Evolutionary conservation across 2,329 filamentous ascomycete genomes (phyloP).

Genomic region (Fusarium neocosmosporiellum): DNA sequence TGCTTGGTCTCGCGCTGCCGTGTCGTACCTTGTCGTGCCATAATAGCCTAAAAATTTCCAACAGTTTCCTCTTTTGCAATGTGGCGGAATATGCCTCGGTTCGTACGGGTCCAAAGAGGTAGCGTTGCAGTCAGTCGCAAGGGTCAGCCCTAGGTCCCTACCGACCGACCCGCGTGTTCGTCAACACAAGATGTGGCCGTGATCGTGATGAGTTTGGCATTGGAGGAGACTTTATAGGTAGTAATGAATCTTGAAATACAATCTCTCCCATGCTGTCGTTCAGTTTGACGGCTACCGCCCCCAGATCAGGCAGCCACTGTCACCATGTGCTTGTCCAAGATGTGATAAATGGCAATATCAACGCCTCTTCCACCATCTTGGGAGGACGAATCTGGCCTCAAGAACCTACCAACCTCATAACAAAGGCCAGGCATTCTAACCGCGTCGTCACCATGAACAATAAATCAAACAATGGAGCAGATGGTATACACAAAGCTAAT

Average conservation of each 20-base stretch:
- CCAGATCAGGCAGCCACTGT: background rate
- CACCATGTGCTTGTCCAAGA: background rate
- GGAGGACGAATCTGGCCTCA: background rate
- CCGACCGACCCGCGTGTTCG: background rate
- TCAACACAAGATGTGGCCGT: background rate
- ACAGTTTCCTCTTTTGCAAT: background rate
- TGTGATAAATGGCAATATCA: background rate
- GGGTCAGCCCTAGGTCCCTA: conserved; percentile 1
- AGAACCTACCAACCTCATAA: background rate
- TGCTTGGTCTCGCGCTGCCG: background rate
- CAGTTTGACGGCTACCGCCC: background rate
- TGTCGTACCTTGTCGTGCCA: background rate
- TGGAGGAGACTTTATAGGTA: background rate
- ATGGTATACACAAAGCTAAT: conserved; percentile 28
- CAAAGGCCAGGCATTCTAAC: background rate
- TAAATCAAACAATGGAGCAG: conserved; percentile 35
- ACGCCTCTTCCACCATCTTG: background rate
- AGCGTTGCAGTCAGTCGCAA: conserved; percentile 5
- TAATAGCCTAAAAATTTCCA: background rate
- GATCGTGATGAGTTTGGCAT: background rate
- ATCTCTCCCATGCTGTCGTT: background rate
- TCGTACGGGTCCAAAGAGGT: background rate
- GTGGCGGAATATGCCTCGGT: background rate
- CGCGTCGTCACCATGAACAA: background rate
- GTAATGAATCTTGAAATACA: background rate